Base-by-base conservation (phyloP, 2,329 filamentous ascomycete genomes). In the Thermothelomyces thermophilus region DNA sequence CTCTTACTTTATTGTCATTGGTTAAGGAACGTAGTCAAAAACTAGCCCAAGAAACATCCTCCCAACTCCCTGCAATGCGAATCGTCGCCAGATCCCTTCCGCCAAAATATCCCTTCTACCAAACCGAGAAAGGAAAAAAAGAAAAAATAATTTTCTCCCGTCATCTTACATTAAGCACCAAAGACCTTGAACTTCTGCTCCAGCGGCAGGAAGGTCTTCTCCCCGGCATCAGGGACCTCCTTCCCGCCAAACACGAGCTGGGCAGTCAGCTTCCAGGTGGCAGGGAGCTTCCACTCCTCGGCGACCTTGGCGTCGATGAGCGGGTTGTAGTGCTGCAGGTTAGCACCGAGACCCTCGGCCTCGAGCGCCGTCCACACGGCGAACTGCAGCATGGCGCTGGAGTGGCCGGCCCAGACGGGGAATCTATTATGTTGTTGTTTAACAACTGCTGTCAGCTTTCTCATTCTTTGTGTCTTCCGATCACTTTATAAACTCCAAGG, bases 311-410 rank as follows among this genome's bases (percentile, higher is more conserved):
- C 74, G 70, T 95, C 86, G 60, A 94, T 80, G 51, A 95, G 69
- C 17, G 89, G 89, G 78, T 89, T 93, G 76, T 95, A 95, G 74
- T 95, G 90, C 76, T 95, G 90, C 46, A 95, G 77, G 76, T 90
- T 95, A 65, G 84, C 86, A 58, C 89, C 89, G 50, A 94, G 79
- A 26, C 90, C 89, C 66, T 93, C 88, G 53, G 83, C 76, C 71
- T 90, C 86, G 50, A 95, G 80, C 3, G 84, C 86, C 16, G 83
- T 84, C 90, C 90, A 95, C 59, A 89, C 66, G 57, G 81, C 74
- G 70, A 80, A 86, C 74, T 95, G 87, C 63, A 87, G 79, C 82
- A 95, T 95, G 68, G 79, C 90, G 66, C 77, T 79, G 56, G 83
- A 82, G 71, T 95, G 88, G 56, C 78, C 73, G 50, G 82, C 82